These are phyloP conservation scores for Hemileccinum rubropunctum DNA, from an alignment of 768 basidiomycete species.

Conservation along the genomic window DNA sequence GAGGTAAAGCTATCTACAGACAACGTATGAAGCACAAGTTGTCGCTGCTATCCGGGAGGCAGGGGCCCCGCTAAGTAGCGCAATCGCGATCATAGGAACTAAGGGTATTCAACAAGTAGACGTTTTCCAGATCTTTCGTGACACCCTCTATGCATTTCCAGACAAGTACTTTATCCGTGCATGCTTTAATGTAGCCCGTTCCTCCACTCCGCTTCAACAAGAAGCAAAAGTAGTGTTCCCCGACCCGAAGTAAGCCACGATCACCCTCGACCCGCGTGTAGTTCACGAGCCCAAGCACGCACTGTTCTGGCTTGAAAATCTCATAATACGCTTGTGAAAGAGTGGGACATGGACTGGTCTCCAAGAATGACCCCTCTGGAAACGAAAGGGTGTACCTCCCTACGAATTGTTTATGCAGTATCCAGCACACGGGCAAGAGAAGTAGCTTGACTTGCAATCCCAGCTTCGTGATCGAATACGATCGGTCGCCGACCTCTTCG, in stretches of 20 bases:
- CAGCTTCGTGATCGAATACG: too few species aligned
- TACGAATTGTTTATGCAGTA: neutral
- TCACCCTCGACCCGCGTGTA: slow-evolving; percentile 7
- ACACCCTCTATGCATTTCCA: slow-evolving; percentile 6
- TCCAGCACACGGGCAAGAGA: slow-evolving; percentile 10
- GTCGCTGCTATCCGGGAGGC: too few species aligned
- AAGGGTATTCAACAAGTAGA: slow-evolving; percentile 8
- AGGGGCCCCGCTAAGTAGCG: neutral
- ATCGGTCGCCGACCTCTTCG: too few species aligned
- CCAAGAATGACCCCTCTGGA: slow-evolving; percentile 8
- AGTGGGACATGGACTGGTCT: slow-evolving; percentile 4
- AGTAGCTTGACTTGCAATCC: neutral
- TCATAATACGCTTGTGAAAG: slow-evolving; percentile 15
- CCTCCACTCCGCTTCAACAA: slow-evolving; percentile 6
- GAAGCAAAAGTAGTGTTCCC: slow-evolving; percentile 12
- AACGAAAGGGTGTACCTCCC: slow-evolving; percentile 15
- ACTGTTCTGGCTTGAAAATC: slow-evolving; percentile 15
- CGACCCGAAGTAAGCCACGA: slow-evolving; percentile 7
- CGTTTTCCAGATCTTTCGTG: slow-evolving; percentile 10
- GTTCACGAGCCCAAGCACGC: slow-evolving; percentile 15
- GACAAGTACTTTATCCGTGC: slow-evolving; percentile 12
- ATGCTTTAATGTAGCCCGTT: slow-evolving; percentile 14
- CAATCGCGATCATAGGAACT: slow-evolving; percentile 1
- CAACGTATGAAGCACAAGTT: too few species aligned
- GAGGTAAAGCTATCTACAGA: too few species aligned